Evolutionary conservation across 2,329 filamentous ascomycete species (phyloP), one percentile per base, ranked within the genome.

Genomic region (Aureobasidium mangrovei): DNA sequence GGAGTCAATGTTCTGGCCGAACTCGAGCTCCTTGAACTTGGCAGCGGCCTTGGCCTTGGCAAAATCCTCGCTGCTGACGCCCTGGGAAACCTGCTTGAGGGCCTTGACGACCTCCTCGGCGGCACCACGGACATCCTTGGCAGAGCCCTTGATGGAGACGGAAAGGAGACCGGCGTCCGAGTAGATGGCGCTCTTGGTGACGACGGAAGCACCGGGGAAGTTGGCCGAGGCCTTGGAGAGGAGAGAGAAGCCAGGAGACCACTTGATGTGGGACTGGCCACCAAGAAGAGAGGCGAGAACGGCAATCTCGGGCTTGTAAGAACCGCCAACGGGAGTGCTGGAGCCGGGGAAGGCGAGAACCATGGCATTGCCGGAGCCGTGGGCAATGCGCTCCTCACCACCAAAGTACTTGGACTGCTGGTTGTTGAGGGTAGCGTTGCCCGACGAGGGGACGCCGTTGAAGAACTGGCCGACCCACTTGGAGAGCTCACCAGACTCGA

Each of bases 391-490:
- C 77, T 95, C 88, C 79, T 98, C 90, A 68, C 93, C 94, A 71
- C 93, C 93, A 67, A 83, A 87, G 83, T 97, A 98, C 74, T 91
- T 93, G 69, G 83, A 81, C 60, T 86, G 77, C 61, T 81, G 72
- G 58, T 76, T 74, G 68, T 82, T 79, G 60, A 86, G 73, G 39
- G 74, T 64, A 61, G 78, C 71, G 64, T 77, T 74, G 71, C 65
- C 63, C 49, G 67, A 66, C 62, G 76, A 70, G 56, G 84, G 79
- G 47, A 86, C 77, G 57, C 79, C 77, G 70, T 83, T 82, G 79
- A 98, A 97, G 81, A 96, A 96, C 69, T 95, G 83, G 67, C 84
- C 82, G 60, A 94, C 84, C 91, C 91, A 97, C 76, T 93, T 94
- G 66, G 81, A 80, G 61, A 97, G 77, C 59, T 87, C 83, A 56